Evolutionary conservation across 148 eudicot genomes (phyloP).

Genomic region (Salicornia ramosissima): DNA sequence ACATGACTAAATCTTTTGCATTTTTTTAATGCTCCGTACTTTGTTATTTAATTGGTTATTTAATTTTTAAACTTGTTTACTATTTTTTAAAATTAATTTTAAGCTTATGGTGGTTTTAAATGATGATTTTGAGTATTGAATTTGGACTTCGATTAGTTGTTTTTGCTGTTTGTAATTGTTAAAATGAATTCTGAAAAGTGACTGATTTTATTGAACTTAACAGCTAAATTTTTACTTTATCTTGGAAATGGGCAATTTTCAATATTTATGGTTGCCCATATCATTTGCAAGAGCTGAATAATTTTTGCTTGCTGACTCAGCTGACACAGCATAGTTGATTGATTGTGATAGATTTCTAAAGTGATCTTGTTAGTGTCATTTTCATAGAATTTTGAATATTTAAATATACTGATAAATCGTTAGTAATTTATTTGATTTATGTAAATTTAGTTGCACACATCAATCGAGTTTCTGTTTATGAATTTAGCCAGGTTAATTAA

Average conservation of each 20-base stretch:
- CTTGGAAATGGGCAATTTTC: too few species aligned
- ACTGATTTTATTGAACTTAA: not conserved
- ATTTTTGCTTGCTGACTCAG: slow-evolving; percentile 5
- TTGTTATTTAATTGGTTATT: not conserved
- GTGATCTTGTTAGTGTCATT: not conserved
- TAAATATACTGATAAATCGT: too few species aligned
- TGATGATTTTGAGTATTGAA: slow-evolving; percentile 12
- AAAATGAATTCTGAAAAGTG: not conserved
- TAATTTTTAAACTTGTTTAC: not conserved
- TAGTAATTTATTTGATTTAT: not conserved
- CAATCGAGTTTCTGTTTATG: not conserved
- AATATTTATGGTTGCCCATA: too few species aligned
- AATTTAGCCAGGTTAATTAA: not conserved
- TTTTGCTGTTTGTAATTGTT: not conserved
- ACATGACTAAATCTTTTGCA: too few species aligned
- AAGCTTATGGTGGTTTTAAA: not conserved
- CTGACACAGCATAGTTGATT: not conserved
- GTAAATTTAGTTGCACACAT: not conserved
- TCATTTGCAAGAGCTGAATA: too few species aligned
- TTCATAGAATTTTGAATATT: not conserved
- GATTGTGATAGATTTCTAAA: not conserved
- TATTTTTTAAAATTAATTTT: not conserved
- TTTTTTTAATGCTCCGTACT: too few species aligned
- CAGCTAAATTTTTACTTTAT: too few species aligned
- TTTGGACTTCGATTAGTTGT: slow-evolving; percentile 1